These are phyloP conservation scores for Rhynchosporium graminicola DNA, from an alignment of 2,329 filamentous ascomycete genomes.

Conservation along the genomic window DNA sequence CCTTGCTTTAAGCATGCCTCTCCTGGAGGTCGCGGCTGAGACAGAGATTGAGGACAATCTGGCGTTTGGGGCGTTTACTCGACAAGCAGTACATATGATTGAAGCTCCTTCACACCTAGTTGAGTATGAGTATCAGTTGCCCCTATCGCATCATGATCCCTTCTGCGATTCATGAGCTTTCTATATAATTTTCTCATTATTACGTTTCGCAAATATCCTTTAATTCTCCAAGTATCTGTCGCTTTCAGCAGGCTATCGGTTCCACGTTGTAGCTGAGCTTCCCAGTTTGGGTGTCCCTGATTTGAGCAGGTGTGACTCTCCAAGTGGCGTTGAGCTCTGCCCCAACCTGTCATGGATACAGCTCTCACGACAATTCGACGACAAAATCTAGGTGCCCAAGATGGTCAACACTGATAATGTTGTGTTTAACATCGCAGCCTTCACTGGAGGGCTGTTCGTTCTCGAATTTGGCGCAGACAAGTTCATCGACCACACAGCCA, in stretches of 20 bases:
- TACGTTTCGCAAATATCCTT: background rate
- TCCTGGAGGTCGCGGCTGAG: constrained; percentile 2
- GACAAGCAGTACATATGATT: background rate
- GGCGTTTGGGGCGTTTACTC: too few relatives aligned
- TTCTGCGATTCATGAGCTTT: background rate
- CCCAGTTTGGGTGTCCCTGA: constrained; percentile 1
- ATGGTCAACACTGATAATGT: constrained; percentile 29
- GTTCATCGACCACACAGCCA: constrained; percentile 53
- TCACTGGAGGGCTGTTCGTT: constrained; percentile 49
- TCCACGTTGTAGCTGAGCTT: constrained; percentile 6
- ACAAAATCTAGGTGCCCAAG: background rate
- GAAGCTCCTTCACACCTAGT: background rate
- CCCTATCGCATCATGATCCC: background rate
- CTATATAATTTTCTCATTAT: background rate
- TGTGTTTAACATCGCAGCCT: constrained; percentile 45
- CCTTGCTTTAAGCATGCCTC: background rate
- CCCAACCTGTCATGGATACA: constrained; percentile 2
- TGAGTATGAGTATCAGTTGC: background rate
- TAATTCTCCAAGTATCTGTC: constrained; percentile 16
- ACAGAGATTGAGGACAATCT: too few relatives aligned
- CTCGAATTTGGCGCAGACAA: constrained; percentile 54
- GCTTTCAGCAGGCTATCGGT: background rate
- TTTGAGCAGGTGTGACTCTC: background rate
- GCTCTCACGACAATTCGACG: background rate
- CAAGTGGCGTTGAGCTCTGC: background rate